Evolutionary conservation across 176 grass and related monocot genomes (phyloP).

Genomic region (Aegilops bicornis): DNA sequence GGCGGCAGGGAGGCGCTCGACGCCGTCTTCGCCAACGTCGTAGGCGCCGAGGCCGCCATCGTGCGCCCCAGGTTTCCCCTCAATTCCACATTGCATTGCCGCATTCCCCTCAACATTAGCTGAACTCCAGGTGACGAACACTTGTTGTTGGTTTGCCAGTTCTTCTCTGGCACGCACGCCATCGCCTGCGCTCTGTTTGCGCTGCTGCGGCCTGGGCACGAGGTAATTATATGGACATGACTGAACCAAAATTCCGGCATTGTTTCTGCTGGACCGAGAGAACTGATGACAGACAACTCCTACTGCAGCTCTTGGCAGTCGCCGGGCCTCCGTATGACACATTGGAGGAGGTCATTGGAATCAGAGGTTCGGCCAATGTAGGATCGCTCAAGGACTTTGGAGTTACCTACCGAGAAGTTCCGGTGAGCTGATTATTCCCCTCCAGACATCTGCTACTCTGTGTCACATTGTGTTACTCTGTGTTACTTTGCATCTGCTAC

Average conservation of each 20-base stretch:
- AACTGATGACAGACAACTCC: neutral
- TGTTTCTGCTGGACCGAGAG: slow-evolving; percentile 7
- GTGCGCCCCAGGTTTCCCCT: slow-evolving; percentile 63
- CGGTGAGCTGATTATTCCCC: slow-evolving; percentile 36
- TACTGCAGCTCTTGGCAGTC: slow-evolving; percentile 71
- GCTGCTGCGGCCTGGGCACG: slow-evolving; percentile 74
- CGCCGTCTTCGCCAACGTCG: slow-evolving; percentile 66
- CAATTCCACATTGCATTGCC: neutral
- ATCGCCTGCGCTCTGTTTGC: slow-evolving; percentile 91
- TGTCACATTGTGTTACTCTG: neutral
- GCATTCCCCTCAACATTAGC: no score
- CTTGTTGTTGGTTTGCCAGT: slow-evolving; percentile 42
- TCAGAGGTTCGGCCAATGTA: slow-evolving; percentile 60
- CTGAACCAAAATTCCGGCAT: neutral
- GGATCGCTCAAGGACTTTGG: slow-evolving; percentile 94
- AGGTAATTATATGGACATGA: slow-evolving; percentile 36
- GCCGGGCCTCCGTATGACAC: slow-evolving; percentile 84
- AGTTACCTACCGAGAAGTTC: slow-evolving; percentile 71
- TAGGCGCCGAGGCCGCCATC: slow-evolving; percentile 86
- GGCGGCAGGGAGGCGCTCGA: slow-evolving; percentile 82
- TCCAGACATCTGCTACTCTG: neutral
- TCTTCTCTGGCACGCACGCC: slow-evolving; percentile 92
- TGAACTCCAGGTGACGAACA: neutral
- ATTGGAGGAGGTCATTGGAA: slow-evolving; percentile 92
- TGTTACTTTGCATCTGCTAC: neutral